These are phyloP conservation scores for Mycena floridula DNA, from an alignment of 768 basidiomycete species.

Conservation along the genomic window DNA sequence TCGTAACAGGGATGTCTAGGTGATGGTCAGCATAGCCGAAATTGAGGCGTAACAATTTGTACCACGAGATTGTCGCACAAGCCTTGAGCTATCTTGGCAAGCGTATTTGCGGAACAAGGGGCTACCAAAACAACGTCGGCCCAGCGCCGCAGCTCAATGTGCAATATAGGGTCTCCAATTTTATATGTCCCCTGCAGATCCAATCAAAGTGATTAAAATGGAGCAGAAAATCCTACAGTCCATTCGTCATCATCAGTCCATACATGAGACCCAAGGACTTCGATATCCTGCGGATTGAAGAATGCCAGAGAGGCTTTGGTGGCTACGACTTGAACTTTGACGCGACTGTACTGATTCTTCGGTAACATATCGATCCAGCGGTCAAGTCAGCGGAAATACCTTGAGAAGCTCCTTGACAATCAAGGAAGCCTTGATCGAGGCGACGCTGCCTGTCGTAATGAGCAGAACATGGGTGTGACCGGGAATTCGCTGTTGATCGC, in stretches of 20 bases:
- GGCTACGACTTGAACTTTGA: conserved; percentile 78
- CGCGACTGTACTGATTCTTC: conserved; percentile 53
- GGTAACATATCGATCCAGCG: neutral
- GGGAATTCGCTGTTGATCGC: conserved; percentile 32
- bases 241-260: conserved; percentile 95
- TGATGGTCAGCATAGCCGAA: neutral
- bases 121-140: conserved; percentile 93
- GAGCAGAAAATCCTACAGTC: conserved; percentile 49
- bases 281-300: conserved; percentile 52
- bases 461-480: conserved; percentile 66
- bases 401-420: conserved; percentile 73
- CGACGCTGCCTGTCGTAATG: conserved; percentile 91
- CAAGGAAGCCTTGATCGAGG: conserved; percentile 88
- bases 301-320: conserved; percentile 78
- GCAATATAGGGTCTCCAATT: conserved; percentile 88
- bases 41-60: too few species aligned
- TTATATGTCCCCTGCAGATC: conserved; percentile 54
- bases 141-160: conserved; percentile 93
- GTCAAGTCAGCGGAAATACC: conserved; percentile 36
- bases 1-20: conserved; percentile 75
- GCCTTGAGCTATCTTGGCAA: conserved; percentile 88
- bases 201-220: neutral
- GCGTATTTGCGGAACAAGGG: conserved; percentile 95
- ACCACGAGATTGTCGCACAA: conserved; percentile 89
- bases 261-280: conserved; percentile 48